phyloP scores from a whole-genome alignment of 495 filamentous ascomycete species.

The Lophiostoma macrostomum region DNA sequence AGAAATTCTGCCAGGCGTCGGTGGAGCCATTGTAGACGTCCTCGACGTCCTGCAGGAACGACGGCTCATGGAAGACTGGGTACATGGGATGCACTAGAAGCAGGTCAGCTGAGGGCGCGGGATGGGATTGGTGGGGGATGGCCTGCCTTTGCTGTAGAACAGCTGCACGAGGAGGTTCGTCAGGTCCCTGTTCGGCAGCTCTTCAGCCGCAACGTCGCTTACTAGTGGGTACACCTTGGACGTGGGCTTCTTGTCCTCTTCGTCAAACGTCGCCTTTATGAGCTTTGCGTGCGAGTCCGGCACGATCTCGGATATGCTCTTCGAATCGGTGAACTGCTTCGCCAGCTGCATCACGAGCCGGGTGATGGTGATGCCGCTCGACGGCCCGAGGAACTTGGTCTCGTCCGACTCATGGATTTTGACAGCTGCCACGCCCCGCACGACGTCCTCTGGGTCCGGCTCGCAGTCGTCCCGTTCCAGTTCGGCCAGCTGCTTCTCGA shows the following conservation, averaged over 20 bases:
- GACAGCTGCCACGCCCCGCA: slow-evolving; percentile 78
- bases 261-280: slow-evolving; percentile 55
- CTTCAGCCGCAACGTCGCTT: slow-evolving; percentile 67
- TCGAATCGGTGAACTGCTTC: slow-evolving; percentile 78
- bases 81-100: slow-evolving; percentile 74
- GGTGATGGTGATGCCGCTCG: slow-evolving; percentile 91
- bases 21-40: slow-evolving; percentile 72
- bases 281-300: slow-evolving; percentile 61
- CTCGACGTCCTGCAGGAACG: slow-evolving; percentile 70
- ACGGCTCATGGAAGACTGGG: slow-evolving; percentile 79
- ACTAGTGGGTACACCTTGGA: slow-evolving; percentile 74
- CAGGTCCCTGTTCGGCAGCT: slow-evolving; percentile 63
- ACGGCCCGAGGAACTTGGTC: slow-evolving; percentile 82
- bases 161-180: slow-evolving; percentile 72
- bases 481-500: slow-evolving; percentile 69
- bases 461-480: slow-evolving; percentile 62
- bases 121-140: neutral
- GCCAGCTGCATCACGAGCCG: slow-evolving; percentile 92
- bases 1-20: slow-evolving; percentile 80
- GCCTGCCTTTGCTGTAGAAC: slow-evolving; percentile 74
- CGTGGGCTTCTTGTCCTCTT: slow-evolving; percentile 59
- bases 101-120: neutral
- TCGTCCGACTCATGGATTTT: slow-evolving; percentile 77
- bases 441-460: slow-evolving; percentile 69
- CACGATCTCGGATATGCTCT: slow-evolving; percentile 84